Base-by-base conservation (phyloP, 2,329 filamentous ascomycete species). In the Beauveria bassiana region DNA sequence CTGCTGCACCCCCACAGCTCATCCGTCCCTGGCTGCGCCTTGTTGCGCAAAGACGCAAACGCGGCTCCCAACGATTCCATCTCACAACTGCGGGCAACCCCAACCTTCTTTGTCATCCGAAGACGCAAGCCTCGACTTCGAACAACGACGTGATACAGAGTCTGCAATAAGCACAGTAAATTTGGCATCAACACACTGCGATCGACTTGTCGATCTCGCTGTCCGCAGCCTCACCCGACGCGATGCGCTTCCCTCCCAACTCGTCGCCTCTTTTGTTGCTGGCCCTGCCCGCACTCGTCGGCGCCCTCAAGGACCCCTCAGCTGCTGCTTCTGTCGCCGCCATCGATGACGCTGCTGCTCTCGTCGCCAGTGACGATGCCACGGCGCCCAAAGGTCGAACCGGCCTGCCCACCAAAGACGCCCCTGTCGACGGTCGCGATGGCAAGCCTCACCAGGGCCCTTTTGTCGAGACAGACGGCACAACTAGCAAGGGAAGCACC, bases 391-490 rank as follows among this genome's bases (percentile, higher is more conserved):
- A 75, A 64, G 64, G 63, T 46, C 75, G 75, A 59, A 70, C 71
- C 57, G 70, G 71, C 34, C 62, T 77, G 10, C 78, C 79, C 38
- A 81, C 78, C 62, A 92, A 92, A 72, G 88, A 95, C 77, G 91
- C 90, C 61, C 93, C 93, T 0, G 88, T 97, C 22, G 95, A 98
- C 72, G 93, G 93, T 51, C 88, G 89, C 68, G 95, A 98, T 76
- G 95, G 95, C 53, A 95, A 93, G 77, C 95, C 95, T 52, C 93
- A 97, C 71, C 85, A 88, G 22, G 95, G 95, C 1, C 95, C 95
- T 6, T 87, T 85, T 70, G 86, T 93, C 62, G 85, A 87, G 64
- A 82, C 79, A 18, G 74, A 76, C 50, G 74, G 74, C 43, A 58
- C 49, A 54, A 73, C 76, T 56, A 65, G 69, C 22, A 51, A 53